phyloP scores from a whole-genome alignment of 306 rosid species.

The Trifolium subterraneum region DNA sequence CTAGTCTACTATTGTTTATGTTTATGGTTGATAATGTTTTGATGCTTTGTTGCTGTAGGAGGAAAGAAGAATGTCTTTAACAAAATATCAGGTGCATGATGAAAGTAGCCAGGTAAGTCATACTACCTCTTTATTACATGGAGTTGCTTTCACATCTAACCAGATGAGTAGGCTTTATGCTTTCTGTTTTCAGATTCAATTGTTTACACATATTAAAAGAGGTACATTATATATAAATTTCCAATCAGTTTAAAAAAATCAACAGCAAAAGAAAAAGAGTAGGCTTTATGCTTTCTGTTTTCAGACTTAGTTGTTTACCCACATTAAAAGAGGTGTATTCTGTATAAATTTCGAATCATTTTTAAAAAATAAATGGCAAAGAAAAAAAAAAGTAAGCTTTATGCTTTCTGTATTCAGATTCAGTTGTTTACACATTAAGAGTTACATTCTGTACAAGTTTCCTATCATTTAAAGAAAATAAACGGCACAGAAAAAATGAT shows the following conservation, averaged over 20 bases:
- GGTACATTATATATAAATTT: conserved; percentile 56
- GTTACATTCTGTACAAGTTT: conserved; percentile 56
- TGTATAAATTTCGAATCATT: conserved; percentile 42
- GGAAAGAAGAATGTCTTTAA: conserved; percentile 95
- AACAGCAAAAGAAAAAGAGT: conserved; percentile 45
- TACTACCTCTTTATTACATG: conserved; percentile 71
- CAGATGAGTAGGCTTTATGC: conserved; percentile 79
- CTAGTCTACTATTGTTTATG: background rate
- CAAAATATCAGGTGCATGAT: conserved; percentile 99
- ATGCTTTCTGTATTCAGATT: conserved; percentile 61
- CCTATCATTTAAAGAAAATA: conserved; percentile 30
- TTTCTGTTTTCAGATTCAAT: conserved; percentile 59
- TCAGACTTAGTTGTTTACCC: conserved; percentile 56
- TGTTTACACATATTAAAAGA: conserved; percentile 56
- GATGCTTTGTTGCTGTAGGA: conserved; percentile 65
- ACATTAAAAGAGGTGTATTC: conserved; percentile 56
- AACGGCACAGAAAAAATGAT: conserved; percentile 39
- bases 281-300: conserved; percentile 66
- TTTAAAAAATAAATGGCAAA: conserved; percentile 40
- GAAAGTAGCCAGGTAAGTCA: conserved; percentile 99
- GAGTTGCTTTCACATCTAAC: conserved; percentile 82
- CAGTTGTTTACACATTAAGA: conserved; percentile 56
- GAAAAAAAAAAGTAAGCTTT: conserved; percentile 61
- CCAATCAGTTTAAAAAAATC: conserved; percentile 31
- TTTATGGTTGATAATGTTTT: conserved; percentile 35